Percentiles rank a stretch among this genome's conserved stretches.
Conservation (phyloP, 495 filamentous ascomycete species). For the Aspergillus kassunensis region DNA sequence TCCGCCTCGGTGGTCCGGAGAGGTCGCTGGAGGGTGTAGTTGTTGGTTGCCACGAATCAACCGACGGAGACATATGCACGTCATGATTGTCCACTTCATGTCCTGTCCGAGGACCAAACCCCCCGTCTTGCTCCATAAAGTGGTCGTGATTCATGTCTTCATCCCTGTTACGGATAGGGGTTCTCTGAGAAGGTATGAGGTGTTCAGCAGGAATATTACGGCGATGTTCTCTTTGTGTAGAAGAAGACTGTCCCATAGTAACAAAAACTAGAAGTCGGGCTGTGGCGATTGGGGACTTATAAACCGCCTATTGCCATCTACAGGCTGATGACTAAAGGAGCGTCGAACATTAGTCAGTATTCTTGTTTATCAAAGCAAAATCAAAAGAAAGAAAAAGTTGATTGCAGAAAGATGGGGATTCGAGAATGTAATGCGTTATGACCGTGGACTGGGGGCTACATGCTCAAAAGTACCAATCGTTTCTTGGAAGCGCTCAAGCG, state of each 20-base stretch:
- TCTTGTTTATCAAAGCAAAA: neutral
- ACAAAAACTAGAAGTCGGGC: conserved; percentile 17
- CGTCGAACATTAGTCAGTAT: conserved; percentile 21
- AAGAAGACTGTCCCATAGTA: conserved; percentile 51
- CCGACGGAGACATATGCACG: conserved; percentile 14
- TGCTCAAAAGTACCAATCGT: conserved; percentile 3
- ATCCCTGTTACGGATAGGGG: conserved; percentile 31
- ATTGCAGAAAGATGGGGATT: neutral
- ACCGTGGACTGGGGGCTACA: conserved; percentile 4
- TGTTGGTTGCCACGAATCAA: conserved; percentile 24
- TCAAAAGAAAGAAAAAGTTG: neutral
- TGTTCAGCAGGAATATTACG: conserved; percentile 24
- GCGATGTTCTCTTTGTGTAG: conserved; percentile 38
- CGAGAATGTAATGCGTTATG: neutral
- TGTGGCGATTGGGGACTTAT: conserved; percentile 20
- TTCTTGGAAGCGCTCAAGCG: neutral
- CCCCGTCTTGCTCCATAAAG: conserved; percentile 27
- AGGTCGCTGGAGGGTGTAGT: conserved; percentile 14
- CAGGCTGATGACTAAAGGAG: conserved; percentile 19
- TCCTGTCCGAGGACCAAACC: conserved; percentile 17
- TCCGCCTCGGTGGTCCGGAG: conserved; percentile 17
- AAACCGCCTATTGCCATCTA: conserved; percentile 33
- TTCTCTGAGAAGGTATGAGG: conserved; percentile 18
- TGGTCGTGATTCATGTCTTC: conserved; percentile 40
- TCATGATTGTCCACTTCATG: conserved; percentile 16